Evolutionary conservation across 768 basidiomycete species (phyloP).

Genomic region (Trametes cubensis): DNA sequence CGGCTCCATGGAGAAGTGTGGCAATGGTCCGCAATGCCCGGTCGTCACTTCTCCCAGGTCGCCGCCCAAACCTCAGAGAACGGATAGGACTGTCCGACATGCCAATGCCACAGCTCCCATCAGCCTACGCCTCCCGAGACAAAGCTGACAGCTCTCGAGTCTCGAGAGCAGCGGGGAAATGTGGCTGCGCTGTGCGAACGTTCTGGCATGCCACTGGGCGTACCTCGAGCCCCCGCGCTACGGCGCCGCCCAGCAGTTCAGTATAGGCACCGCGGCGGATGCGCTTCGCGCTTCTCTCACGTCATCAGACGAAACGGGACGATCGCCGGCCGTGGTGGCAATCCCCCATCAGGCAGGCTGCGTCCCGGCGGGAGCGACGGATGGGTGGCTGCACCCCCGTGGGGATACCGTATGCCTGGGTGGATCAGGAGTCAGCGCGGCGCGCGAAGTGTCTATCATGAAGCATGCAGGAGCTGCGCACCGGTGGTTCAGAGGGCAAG

Average conservation of each 20-base stretch:
- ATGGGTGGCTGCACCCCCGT: background rate
- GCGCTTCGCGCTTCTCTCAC: conserved; percentile 4
- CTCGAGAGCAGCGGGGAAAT: conserved; percentile 9
- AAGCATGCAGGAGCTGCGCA: background rate
- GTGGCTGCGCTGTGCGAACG: conserved; percentile 20
- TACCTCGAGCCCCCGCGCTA: background rate
- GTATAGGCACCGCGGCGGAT: background rate
- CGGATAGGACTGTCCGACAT: too few species aligned
- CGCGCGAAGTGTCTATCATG: conserved; percentile 7
- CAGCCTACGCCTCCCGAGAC: too few species aligned
- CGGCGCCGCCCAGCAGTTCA: conserved; percentile 4
- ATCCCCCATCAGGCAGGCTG: background rate
- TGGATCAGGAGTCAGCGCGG: too few species aligned
- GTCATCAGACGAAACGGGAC: conserved; percentile 7
- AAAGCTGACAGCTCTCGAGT: background rate
- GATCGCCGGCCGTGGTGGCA: conserved; percentile 14
- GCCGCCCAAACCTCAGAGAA: too few species aligned
- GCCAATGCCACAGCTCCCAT: too few species aligned
- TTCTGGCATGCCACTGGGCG: background rate
- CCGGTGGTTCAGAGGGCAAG: background rate
- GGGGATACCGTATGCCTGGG: conserved; percentile 13
- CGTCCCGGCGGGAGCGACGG: background rate
- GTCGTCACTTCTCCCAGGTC: background rate
- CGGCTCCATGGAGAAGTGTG: background rate
- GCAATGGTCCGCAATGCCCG: background rate